Base-by-base conservation (phyloP, 495 filamentous ascomycete species). In the Aspergillus incahuasiensis region DNA sequence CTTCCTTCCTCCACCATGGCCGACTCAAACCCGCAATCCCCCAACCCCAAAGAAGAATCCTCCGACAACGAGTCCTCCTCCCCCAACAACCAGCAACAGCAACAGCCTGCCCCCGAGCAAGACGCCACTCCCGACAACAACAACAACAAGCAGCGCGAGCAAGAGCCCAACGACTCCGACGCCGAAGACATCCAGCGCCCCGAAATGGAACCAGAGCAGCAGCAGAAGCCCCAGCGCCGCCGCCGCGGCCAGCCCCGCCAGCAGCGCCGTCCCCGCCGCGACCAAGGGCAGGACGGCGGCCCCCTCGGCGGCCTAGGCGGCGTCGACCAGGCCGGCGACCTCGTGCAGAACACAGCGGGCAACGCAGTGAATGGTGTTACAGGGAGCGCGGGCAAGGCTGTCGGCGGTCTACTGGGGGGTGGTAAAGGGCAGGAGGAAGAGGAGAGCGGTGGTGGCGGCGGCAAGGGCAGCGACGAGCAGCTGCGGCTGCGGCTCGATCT, bases 401-500 rank as follows among this genome's bases (percentile, higher is more conserved):
- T 82, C 20, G 82, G 82, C 0, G 76, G 77, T 0, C 13, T 77
- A 3, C 67, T 77, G 1, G 74, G 74, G 11, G 75, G 70, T 4
- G 66, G 8, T 28, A 28, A 28, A 8, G 25, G 60, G 64, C 52
- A 74, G 25, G 60, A 71, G 41, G 70, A 72, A 30, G 69, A 79
- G 44, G 69, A 24, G 12, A 35, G 32, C 12, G 39, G 49, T 32
- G 49, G 71, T 5, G 76, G 71, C 0, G 74, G 70, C 41, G 73
- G 69, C 9, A 56, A 56, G 32, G 80, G 78, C 21, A 80, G 77
- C 45, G 84, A 85, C 61, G 86, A 92, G 68, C 86, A 91, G 68
- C 70, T 96, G 56, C 78, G 82, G 61, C 61, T 96, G 73, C 70
- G 91, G 49, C 68, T 96, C 52, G 90, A 95, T 67, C 66, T 95